Percentiles rank a stretch among this genome's conserved stretches.
phyloP scores from a whole-genome alignment of 768 basidiomycete species.

The Auricularia auricula-judae region DNA sequence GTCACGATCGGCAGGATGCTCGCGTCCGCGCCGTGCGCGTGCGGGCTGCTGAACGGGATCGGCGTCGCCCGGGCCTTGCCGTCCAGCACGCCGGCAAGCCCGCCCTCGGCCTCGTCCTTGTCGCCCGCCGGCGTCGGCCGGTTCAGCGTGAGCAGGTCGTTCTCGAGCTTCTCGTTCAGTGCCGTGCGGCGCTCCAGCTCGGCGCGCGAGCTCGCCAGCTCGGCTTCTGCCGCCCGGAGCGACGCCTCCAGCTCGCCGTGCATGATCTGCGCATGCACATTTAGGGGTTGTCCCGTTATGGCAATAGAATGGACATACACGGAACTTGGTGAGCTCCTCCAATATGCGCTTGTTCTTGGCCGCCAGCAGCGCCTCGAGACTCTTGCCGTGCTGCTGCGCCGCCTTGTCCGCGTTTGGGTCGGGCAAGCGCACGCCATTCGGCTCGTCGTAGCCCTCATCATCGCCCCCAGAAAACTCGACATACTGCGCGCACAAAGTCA shows the following conservation, averaged over 20 bases:
- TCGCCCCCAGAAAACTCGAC: slow-evolving; percentile 93
- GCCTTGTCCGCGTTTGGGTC: slow-evolving; percentile 84
- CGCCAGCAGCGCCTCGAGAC: slow-evolving; percentile 83
- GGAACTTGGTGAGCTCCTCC: slow-evolving; percentile 85
- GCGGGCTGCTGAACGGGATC: slow-evolving; percentile 49
- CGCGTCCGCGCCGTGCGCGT: slow-evolving; percentile 46
- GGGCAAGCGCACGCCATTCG: slow-evolving; percentile 51
- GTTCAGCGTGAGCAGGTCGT: slow-evolving; percentile 77
- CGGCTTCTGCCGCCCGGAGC: slow-evolving; percentile 43
- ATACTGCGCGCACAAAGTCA: slow-evolving; percentile 40
- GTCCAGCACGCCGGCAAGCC: not conserved
- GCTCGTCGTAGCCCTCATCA: slow-evolving; percentile 39
- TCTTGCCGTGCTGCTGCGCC: slow-evolving; percentile 53
- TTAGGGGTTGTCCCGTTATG: not conserved
- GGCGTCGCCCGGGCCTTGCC: slow-evolving; percentile 33
- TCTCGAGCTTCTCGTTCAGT: slow-evolving; percentile 87
- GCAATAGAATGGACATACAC: slow-evolving; percentile 37
- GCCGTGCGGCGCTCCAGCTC: slow-evolving; percentile 70
- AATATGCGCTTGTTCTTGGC: slow-evolving; percentile 88
- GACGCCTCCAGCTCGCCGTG: slow-evolving; percentile 72
- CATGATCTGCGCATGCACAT: slow-evolving; percentile 44
- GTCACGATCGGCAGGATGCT: slow-evolving; percentile 98
- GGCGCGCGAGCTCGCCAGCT: slow-evolving; percentile 42
- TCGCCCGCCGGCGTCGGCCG: slow-evolving; percentile 28
- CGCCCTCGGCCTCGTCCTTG: not conserved